Evolutionary conservation across 2,329 filamentous ascomycete species (phyloP).

Genomic region (Venturia aucupariae): DNA sequence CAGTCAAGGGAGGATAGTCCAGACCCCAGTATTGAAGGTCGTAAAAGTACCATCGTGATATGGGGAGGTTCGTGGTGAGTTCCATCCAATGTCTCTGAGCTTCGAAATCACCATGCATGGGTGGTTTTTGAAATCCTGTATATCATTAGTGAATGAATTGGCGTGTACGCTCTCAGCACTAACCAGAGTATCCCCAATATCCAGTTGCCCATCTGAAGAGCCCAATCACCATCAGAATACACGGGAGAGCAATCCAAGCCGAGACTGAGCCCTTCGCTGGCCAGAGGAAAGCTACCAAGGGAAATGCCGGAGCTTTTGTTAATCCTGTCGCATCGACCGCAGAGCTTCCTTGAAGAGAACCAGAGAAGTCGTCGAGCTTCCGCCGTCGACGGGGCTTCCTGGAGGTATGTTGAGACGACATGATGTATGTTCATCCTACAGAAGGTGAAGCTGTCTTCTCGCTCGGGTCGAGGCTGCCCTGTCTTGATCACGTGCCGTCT

Average conservation of each 20-base stretch:
- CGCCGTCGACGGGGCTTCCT: constrained; percentile 13
- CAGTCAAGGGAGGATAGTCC: constrained; percentile 94
- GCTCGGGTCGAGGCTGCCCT: not conserved
- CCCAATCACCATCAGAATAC: constrained; percentile 82
- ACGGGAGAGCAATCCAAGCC: constrained; percentile 84
- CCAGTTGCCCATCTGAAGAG: constrained; percentile 89
- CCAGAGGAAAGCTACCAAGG: constrained; percentile 90
- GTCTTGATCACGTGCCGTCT: not conserved
- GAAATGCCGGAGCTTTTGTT: constrained; percentile 59
- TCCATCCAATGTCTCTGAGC: constrained; percentile 99
- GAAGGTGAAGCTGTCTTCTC: not conserved
- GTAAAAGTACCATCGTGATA: constrained; percentile 97
- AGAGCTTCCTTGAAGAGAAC: constrained; percentile 1
- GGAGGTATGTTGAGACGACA: constrained; percentile 2
- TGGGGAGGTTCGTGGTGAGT: constrained; percentile 75
- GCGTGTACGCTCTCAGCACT: constrained; percentile 17
- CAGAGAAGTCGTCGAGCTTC: constrained; percentile 1
- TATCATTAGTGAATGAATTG: constrained; percentile 11
- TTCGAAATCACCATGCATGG: constrained; percentile 95
- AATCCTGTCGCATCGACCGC: not conserved
- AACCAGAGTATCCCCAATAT: constrained; percentile 92
- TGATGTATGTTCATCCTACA: not conserved
- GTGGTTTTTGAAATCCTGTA: constrained; percentile 68
- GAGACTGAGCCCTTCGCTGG: constrained; percentile 74
- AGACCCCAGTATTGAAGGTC: constrained; percentile 96